Evolutionary conservation across 768 basidiomycete species (phyloP), one percentile per base, ranked within the genome.

Genomic region (Russula sp.): DNA sequence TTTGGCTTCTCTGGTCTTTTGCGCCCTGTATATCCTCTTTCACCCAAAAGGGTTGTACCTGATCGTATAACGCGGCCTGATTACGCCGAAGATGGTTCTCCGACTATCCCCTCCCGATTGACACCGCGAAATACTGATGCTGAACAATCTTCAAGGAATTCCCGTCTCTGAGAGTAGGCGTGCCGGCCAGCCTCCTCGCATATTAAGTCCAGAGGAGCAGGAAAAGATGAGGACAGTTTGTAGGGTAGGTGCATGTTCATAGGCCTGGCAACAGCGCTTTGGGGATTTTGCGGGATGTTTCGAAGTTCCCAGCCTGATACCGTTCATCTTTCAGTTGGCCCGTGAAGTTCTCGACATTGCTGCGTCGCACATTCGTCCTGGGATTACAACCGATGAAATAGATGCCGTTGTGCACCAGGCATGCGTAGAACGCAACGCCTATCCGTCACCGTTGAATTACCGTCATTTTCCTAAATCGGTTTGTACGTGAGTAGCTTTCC

Each of bases 361-460:
- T 18, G 96, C 95, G 1, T 84, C 94, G 0, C 83, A 86, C 70
- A 78, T 98, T 64, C 79, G 82, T 48, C 91, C 94, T n/a, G 97
- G 96, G 40, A 83, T 97, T 44, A 97, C 96, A 11, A 98, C 97
- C 1, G 94, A 98, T 71, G 92, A 94, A 71, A 81, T 99, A 32
- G 97, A 99, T 75, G 85, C 84, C 61, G 86, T 98, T 66, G 94
- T 96, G 14, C 97, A 99, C 76, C 84, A 91, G 67, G 97, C 90
- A 18, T 89, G 81, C 67, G 87, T 98, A 66, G 88, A 95, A 76
- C 81, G 95, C 56, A 86, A 92, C 68, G 84, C 91, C 27, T 99
- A 99, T 75, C 97, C 97, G 1, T 94, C 91, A 32, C 91, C 97
- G 49, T 78, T 98, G 64, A 92, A 92, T 71, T 99, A 99, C 75